Evolutionary conservation across 2,329 filamentous ascomycete genomes (phyloP), one percentile per base, ranked within the genome.

Genomic region (Stemphylium vesicarium): DNA sequence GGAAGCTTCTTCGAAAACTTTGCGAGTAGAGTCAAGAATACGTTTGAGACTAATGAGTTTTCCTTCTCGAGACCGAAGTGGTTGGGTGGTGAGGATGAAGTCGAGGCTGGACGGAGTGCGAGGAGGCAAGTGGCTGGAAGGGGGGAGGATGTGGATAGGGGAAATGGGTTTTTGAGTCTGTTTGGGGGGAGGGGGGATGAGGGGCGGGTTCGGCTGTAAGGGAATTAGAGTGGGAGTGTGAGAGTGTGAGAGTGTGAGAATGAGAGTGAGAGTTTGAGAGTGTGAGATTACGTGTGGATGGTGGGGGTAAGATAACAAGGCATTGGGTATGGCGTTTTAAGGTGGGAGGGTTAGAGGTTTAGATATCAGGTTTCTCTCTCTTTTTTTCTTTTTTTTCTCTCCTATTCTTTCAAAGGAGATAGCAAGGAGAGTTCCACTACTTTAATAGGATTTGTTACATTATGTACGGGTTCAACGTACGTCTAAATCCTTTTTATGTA

Each of bases 11-110:
- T 98, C 69, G 85, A 90, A 62, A 88, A 89, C 31, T 86, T 98
- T 57, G 87, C 90, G 0, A 90, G 96, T 70, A 84, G 94, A 32
- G 88, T 99, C 65, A 90, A 88, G 76, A 99, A 99, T 70, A 98
- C 95, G 0, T 86, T 98, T 47, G 94, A 98, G 57, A 89, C 87
- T 0, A 83, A 92, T 1, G 74, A 76, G 18, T 72, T 73, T 36
- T 57, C 50, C 1, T 67, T 76, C 33, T 40, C 92, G 47, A 83
- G 88, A 26, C 94, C 95, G 0, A 87, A 87, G 60, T 98, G 93
- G 92, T 79, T 96, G 60, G 88, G 90, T 20, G 83, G 85, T 47
- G 82, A 82, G 10, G 79, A 73, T 41, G 65, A 68, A 4, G 63
- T 43, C 4, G 61, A 61, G 11, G 55, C 48, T 5, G 58, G 59